These are phyloP conservation scores for Cordia subcordata DNA, from an alignment of 257 asterid genomes.

Conservation along the genomic window DNA sequence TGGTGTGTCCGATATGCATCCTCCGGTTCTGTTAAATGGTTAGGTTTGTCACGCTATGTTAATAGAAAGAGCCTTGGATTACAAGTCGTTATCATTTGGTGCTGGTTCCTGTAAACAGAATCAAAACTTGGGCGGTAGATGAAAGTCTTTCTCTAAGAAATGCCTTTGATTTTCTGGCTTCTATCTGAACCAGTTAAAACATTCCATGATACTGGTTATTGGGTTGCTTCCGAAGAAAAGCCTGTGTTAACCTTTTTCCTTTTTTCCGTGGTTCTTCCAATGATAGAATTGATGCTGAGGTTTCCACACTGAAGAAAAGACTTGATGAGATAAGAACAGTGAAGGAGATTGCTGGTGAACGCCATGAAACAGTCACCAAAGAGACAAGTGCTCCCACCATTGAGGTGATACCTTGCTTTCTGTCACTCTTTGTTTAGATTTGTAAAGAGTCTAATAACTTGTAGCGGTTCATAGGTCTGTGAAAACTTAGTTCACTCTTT, in stretches of 20 bases:
- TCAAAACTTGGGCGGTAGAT: no score
- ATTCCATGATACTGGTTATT: background rate
- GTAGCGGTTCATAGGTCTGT: background rate
- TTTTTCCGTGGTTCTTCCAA: conserved; percentile 7
- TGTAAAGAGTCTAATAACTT: background rate
- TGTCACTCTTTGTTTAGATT: background rate
- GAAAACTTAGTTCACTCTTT: no score
- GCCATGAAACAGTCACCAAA: conserved; percentile 29
- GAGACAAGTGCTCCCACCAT: conserved; percentile 45
- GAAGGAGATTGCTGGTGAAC: conserved; percentile 30
- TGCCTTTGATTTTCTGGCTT: no score
- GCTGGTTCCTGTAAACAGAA: no score
- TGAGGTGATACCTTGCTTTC: conserved; percentile 38
- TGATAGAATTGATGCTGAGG: conserved; percentile 80
- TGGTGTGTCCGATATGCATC: no score
- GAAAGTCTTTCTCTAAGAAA: no score
- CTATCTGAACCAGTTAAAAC: no score
- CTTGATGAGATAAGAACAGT: conserved; percentile 58
- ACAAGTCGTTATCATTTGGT: no score
- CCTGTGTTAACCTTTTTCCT: background rate
- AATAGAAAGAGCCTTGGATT: no score
- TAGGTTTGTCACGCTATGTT: no score
- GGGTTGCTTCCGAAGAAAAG: background rate
- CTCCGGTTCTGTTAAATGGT: no score
- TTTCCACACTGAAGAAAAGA: conserved; percentile 60